These are phyloP conservation scores for Ceratocystis alfenasii DNA, from an alignment of 2,329 filamentous ascomycete genomes.

Conservation along the genomic window DNA sequence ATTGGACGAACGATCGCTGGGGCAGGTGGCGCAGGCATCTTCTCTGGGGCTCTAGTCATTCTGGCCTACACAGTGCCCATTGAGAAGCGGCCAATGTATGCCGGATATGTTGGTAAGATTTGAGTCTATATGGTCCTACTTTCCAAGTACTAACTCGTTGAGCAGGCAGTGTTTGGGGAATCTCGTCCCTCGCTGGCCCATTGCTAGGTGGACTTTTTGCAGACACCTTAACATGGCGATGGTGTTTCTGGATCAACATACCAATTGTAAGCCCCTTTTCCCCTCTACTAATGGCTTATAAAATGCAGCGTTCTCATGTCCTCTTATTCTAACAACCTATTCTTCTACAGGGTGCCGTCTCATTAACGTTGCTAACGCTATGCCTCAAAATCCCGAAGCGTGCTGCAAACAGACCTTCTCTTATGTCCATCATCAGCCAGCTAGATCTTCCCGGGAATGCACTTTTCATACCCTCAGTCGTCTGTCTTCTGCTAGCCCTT, in stretches of 20 bases:
- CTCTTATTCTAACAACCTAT: not conserved
- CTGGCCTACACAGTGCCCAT: conserved; percentile 32
- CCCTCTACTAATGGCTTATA: not conserved
- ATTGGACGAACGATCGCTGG: conserved; percentile 31
- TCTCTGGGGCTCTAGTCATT: conserved; percentile 36
- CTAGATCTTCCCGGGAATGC: conserved; percentile 26
- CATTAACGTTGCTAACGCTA: conserved; percentile 11
- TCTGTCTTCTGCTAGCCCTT: conserved; percentile 34
- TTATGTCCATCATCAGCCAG: conserved; percentile 26
- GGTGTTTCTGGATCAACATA: conserved; percentile 30
- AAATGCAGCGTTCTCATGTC: not conserved
- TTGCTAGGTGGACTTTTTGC: conserved; percentile 26
- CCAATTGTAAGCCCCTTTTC: conserved; percentile 26
- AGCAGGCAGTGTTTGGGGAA: conserved; percentile 31
- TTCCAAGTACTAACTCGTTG: conserved; percentile 24
- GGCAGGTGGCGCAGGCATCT: conserved; percentile 36
- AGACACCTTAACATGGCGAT: conserved; percentile 27
- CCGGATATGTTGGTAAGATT: conserved; percentile 26
- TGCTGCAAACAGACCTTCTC: conserved; percentile 19
- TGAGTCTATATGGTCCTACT: conserved; percentile 20
- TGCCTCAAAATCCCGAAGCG: conserved; percentile 22
- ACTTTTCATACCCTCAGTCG: conserved; percentile 24
- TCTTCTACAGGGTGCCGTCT: conserved; percentile 14
- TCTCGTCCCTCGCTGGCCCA: conserved; percentile 28
- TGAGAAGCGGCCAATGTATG: conserved; percentile 29